Conservation (phyloP, 805 yeast species). For the Candida tibetensis region DNA sequence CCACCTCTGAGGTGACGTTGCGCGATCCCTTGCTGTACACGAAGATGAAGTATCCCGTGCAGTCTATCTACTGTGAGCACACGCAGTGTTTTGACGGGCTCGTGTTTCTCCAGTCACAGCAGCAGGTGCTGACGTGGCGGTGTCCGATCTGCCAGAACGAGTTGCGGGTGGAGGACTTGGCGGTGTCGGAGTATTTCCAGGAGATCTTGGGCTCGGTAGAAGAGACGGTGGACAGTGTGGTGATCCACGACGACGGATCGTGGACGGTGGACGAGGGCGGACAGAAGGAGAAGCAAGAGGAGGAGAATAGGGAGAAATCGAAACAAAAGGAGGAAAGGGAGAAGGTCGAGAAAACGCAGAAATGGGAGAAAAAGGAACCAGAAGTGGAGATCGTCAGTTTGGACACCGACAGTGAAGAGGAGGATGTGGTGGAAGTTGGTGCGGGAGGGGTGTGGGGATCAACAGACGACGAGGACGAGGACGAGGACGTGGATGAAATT, state of each 20-base stretch:
- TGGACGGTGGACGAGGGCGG: slow-evolving; percentile 48
- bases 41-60: slow-evolving; percentile 68
- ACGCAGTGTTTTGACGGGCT: slow-evolving; percentile 85
- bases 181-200: slow-evolving; percentile 69
- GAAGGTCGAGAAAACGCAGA: too few species aligned
- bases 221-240: slow-evolving; percentile 61
- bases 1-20: slow-evolving; percentile 62
- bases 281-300: slow-evolving; percentile 12
- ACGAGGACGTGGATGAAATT: too few species aligned
- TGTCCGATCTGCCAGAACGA: slow-evolving; percentile 77
- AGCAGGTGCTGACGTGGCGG: slow-evolving; percentile 78
- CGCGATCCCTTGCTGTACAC: slow-evolving; percentile 77
- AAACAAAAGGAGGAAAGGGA: slow-evolving; percentile 13
- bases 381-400: slow-evolving; percentile 45
- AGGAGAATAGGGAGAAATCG: slow-evolving; percentile 11
- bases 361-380: too few species aligned
- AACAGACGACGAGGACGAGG: too few species aligned
- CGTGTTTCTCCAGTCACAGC: slow-evolving; percentile 70
- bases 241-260: slow-evolving; percentile 65
- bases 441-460: too few species aligned
- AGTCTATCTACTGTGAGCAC: slow-evolving; percentile 72
- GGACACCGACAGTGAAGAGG: slow-evolving; percentile 50
- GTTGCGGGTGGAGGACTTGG: slow-evolving; percentile 55
- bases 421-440: slow-evolving; percentile 16
- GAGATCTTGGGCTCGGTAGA: slow-evolving; percentile 56